Evolutionary conservation across 495 filamentous ascomycete genomes (phyloP).

Genomic region (Talaromyces trachyspermus): DNA sequence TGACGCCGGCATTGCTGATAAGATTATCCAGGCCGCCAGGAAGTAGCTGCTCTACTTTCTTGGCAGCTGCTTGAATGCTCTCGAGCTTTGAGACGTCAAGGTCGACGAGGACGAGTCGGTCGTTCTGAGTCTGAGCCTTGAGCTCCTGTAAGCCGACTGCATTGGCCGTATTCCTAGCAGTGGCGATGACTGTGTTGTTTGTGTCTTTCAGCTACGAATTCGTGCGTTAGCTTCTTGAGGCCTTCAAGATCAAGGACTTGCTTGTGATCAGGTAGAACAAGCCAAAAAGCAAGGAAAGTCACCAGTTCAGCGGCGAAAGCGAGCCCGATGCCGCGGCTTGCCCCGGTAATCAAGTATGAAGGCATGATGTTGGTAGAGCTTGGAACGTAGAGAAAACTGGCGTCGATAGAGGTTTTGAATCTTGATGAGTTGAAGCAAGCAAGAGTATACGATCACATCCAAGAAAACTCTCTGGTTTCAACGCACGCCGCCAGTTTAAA

Average conservation of each 20-base stretch:
- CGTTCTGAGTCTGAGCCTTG: neutral
- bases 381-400: no score
- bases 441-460: no score
- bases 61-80: neutral
- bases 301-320: slow-evolving; percentile 24
- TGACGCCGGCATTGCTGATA: neutral
- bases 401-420: no score
- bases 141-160: neutral
- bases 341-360: slow-evolving; percentile 33
- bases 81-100: neutral
- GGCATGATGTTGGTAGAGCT: slow-evolving; percentile 16
- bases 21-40: neutral
- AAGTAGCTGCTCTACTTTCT: neutral
- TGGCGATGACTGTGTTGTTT: neutral
- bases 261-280: no score
- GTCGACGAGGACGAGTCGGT: neutral
- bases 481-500: no score
- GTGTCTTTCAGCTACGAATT: neutral
- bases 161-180: neutral
- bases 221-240: no score
- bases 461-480: no score
- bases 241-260: no score
- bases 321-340: slow-evolving; percentile 31
- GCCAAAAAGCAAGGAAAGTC: neutral
- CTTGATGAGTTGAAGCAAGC: no score